Evolutionary conservation across 768 basidiomycete genomes (phyloP).

Genomic region (Dioszegia aurantiaca): DNA sequence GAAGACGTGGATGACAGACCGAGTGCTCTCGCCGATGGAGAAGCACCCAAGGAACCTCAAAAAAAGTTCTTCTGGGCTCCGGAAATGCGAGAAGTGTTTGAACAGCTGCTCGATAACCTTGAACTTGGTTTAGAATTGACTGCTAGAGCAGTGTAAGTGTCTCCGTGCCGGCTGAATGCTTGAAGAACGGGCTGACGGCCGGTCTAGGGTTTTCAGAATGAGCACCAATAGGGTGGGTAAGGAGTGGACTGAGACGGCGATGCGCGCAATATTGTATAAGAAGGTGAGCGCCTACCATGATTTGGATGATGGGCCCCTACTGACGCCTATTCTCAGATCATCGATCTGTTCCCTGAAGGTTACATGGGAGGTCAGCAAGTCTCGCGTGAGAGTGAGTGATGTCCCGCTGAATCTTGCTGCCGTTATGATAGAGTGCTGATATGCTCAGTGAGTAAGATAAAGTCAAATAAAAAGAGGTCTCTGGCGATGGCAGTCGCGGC

Average conservation of each 20-base stretch:
- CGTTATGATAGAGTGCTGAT: conserved; percentile 1
- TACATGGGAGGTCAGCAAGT: conserved; percentile 28
- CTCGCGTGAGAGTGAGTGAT: conserved; percentile 49
- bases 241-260: conserved; percentile 16
- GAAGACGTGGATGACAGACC: conserved; percentile 18
- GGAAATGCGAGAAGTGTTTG: conserved; percentile 36
- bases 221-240: conserved; percentile 1
- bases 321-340: conserved; percentile 20
- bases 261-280: conserved; percentile 25
- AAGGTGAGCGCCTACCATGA: conserved; percentile 18
- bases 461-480: conserved; percentile 10
- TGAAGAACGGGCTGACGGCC: background rate
- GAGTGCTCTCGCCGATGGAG: background rate
- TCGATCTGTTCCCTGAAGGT: conserved; percentile 44
- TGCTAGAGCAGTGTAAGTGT: conserved; percentile 23
- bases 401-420: background rate
- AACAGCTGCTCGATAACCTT: conserved; percentile 35
- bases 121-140: conserved; percentile 28
- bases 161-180: background rate
- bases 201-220: background rate
- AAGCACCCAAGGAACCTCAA: conserved; percentile 28
- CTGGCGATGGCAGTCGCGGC: background rate
- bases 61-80: conserved; percentile 33
- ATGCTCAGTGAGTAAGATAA: conserved; percentile 12
- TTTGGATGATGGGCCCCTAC: conserved; percentile 18